Base-by-base conservation (phyloP, 2,329 filamentous ascomycete genomes). In the Juglanconis oblonga region DNA sequence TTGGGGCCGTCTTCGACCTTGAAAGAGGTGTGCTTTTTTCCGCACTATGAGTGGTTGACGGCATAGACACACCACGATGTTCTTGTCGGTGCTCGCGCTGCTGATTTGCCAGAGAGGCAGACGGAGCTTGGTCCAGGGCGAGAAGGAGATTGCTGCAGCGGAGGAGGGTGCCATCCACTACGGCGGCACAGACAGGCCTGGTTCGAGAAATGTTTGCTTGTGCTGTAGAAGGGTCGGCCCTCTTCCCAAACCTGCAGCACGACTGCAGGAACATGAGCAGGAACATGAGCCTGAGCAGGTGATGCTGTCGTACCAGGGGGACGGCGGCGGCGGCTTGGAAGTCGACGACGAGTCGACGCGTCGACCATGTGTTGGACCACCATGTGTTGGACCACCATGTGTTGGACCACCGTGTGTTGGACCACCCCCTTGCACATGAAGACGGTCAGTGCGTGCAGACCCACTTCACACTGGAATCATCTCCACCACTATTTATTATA, bases 171-270 rank as follows among this genome's bases (percentile, higher is more conserved):
- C 5, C 5, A 42, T 42, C 10, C 38, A 42, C 38, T 42, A 42
- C 38, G 4, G n/a, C 38, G 11, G n/a, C 10, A 42, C 6, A 42
- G 38, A 47, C 44, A 45, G 17, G 42, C 42, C 36, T 38, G 36
- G 36, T 48, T 11, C 17, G 17, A 24, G 45, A 5, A 31, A 48
- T 17, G 42, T 45, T 45, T 42, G 38, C 38, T 42, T 42, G 38
- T 42, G 38, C 38, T 13, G 42, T 33, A 35, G 31, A 51, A 48
- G 52, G 52, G 32, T 24, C 52, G 52, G 52, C 33, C 53, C 44
- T 55, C 32, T 55, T n/a, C 53, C 32, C 53, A 38, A 40, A 47
- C 11, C 53, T 55, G 52, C 52, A 48, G 52, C 52, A 35, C 48
- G 31, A 48, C 52, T 55, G 42, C 44, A 55, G 42, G 44, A 47